Evolutionary conservation across 2,329 filamentous ascomycete species (phyloP).

Genomic region (Gaeumannomyces tritici): DNA sequence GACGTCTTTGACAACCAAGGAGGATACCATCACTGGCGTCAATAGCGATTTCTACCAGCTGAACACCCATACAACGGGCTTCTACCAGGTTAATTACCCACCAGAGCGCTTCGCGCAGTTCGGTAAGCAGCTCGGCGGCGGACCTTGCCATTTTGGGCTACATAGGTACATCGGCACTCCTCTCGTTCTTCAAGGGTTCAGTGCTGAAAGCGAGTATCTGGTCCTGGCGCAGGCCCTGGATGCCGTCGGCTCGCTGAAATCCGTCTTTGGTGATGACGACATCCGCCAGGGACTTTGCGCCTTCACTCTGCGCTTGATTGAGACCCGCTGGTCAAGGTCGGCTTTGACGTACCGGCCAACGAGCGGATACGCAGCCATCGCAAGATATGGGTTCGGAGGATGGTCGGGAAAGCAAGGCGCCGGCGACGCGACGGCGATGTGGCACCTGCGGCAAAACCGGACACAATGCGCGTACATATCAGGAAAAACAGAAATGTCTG

Average conservation of each 20-base stretch:
- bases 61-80: constrained; percentile 81
- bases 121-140: constrained; percentile 66
- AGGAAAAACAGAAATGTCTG: too few relatives aligned
- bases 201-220: constrained; percentile 70
- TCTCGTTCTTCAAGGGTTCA: constrained; percentile 80
- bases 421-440: too few relatives aligned
- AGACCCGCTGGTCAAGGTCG: constrained; percentile 68
- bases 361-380: too few relatives aligned
- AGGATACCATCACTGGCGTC: constrained; percentile 65
- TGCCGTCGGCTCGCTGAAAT: constrained; percentile 66
- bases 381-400: too few relatives aligned
- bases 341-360: constrained; percentile 70
- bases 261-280: constrained; percentile 71
- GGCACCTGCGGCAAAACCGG: too few relatives aligned
- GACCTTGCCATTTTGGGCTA: constrained; percentile 84
- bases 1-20: constrained; percentile 60
- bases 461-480: too few relatives aligned
- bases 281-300: constrained; percentile 65
- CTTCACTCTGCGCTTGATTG: constrained; percentile 70
- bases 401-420: too few relatives aligned
- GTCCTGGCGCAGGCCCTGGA: constrained; percentile 83
- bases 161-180: constrained; percentile 68
- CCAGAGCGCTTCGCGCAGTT: constrained; percentile 74
- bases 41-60: constrained; percentile 84
- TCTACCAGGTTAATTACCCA: constrained; percentile 88